Percentiles rank a stretch among this genome's conserved stretches.
Evolutionary conservation across 139 green algal species (phyloP).

Genomic region (Zygnema cylindricum): DNA sequence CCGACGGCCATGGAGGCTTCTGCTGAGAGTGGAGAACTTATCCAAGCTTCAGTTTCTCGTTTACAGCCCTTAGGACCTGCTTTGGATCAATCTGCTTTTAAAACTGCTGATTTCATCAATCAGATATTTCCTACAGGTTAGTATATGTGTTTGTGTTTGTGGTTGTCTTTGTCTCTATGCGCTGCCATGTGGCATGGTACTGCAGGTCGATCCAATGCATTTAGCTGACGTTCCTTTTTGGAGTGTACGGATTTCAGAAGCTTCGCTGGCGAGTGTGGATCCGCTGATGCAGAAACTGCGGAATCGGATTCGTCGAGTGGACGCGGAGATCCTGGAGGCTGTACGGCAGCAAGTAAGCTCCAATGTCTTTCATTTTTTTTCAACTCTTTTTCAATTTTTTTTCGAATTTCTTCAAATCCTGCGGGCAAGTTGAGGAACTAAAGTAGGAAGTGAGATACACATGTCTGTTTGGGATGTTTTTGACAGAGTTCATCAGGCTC

Average conservation of each 20-base stretch:
- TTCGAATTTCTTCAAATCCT: too few relatives aligned
- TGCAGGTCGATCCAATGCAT: too few relatives aligned
- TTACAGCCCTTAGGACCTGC: not conserved
- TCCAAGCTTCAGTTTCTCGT: too few relatives aligned
- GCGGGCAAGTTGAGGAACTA: too few relatives aligned
- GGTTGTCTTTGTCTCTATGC: too few relatives aligned
- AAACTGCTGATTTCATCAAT: conserved; percentile 63
- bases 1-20: too few relatives aligned
- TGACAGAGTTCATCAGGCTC: conserved; percentile 77
- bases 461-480: conserved; percentile 2
- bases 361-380: not conserved
- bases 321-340: conserved; percentile 88
- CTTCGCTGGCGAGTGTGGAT: conserved; percentile 79
- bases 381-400: not conserved
- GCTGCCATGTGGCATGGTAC: too few relatives aligned
- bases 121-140: conserved; percentile 59
- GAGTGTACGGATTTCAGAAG: conserved; percentile 62
- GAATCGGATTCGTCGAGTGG: conserved; percentile 82
- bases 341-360: conserved; percentile 72
- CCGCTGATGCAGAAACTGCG: conserved; percentile 78
- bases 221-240: too few relatives aligned
- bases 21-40: too few relatives aligned
- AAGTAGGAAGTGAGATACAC: too few relatives aligned
- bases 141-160: too few relatives aligned
- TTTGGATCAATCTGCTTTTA: conserved; percentile 45